Percentiles rank a stretch among this genome's conserved stretches.
phyloP scores from a whole-genome alignment of 345 rosid genomes.

The Citrus cavaleriei region DNA sequence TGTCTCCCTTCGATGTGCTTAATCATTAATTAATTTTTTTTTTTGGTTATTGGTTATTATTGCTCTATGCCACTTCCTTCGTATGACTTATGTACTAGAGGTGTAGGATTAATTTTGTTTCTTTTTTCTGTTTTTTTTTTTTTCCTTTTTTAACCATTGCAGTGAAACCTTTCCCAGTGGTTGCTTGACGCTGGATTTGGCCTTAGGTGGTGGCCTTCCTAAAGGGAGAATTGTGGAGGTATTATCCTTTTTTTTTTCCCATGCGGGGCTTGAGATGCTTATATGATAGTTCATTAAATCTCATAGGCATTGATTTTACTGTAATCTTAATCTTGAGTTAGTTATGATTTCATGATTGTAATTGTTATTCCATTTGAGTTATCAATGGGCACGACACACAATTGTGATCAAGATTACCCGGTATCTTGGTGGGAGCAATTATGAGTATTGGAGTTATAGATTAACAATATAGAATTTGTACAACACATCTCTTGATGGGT shows the following conservation, averaged over 20 bases:
- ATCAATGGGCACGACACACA: too few species aligned
- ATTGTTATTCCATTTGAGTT: too few species aligned
- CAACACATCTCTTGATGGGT: too few species aligned
- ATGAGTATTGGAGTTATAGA: too few species aligned
- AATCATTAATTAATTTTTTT: background rate
- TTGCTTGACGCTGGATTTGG: slow-evolving; percentile 86
- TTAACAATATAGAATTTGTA: too few species aligned
- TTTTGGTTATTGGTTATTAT: background rate
- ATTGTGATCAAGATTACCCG: too few species aligned
- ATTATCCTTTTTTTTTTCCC: slow-evolving; percentile 1
- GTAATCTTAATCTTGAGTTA: too few species aligned
- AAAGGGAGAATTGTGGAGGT: slow-evolving; percentile 97
- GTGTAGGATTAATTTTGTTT: background rate
- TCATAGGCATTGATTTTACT: too few species aligned
- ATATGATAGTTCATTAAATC: background rate
- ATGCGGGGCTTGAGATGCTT: background rate
- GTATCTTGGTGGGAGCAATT: too few species aligned
- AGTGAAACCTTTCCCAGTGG: slow-evolving; percentile 53
- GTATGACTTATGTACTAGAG: background rate
- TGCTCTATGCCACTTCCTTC: background rate
- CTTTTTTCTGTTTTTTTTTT: background rate
- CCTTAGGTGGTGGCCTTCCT: slow-evolving; percentile 95
- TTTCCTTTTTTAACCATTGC: background rate
- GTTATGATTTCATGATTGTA: too few species aligned
- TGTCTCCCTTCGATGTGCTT: background rate